These are phyloP conservation scores for Rhynchospora breviuscula DNA, from an alignment of 176 grass and related monocot genomes.

Conservation along the genomic window DNA sequence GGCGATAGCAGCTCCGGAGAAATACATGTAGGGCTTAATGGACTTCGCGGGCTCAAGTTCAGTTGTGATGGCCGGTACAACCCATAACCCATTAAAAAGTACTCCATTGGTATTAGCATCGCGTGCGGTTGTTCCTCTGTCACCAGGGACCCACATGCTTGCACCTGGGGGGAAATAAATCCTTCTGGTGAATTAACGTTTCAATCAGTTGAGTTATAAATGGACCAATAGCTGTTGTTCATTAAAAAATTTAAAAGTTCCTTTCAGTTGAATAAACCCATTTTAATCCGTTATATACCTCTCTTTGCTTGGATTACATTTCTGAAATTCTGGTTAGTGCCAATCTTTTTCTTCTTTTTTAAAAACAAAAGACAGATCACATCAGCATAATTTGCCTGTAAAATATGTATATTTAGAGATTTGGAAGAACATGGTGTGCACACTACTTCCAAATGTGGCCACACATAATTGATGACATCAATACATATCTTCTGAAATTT, in stretches of 20 bases:
- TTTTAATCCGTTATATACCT: background rate
- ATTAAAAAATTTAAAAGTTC: background rate
- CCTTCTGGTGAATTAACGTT: background rate
- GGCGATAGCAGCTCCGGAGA: slow-evolving; percentile 83
- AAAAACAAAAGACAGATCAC: background rate
- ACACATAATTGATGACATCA: slow-evolving; percentile 1
- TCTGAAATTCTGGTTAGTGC: background rate
- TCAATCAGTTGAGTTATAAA: background rate
- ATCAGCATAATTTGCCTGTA: background rate
- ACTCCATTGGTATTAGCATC: slow-evolving; percentile 93
- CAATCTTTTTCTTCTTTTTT: background rate
- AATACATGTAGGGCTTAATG: slow-evolving; percentile 76
- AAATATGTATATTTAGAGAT: background rate
- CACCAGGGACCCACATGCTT: slow-evolving; percentile 77
- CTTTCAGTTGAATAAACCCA: background rate
- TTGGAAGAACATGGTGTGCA: background rate
- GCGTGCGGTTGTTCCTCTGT: slow-evolving; percentile 93
- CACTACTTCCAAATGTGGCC: slow-evolving; percentile 8
- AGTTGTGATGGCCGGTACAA: slow-evolving; percentile 67
- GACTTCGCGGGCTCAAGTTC: slow-evolving; percentile 67
- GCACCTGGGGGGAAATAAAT: slow-evolving; percentile 41
- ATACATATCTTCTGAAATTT: background rate
- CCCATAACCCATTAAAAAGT: slow-evolving; percentile 92
- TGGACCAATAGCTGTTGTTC: background rate
- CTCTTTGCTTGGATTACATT: background rate